A percentile compares a stretch with the other conserved stretches of the same genome.
phyloP scores from a whole-genome alignment of 176 grass and related monocot species.

The Aegilops speltoides region DNA sequence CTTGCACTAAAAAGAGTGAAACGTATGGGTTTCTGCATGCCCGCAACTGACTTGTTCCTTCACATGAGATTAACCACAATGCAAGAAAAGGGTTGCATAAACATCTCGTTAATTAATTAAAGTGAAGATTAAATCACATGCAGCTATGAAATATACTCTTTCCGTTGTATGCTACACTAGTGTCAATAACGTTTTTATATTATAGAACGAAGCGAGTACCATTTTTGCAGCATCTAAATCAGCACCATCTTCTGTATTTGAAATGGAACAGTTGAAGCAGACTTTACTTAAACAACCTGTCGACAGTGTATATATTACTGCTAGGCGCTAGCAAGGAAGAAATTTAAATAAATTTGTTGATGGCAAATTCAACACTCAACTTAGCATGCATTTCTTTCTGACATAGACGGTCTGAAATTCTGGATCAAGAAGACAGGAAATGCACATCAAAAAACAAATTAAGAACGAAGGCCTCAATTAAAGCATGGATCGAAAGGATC shows the following conservation, averaged over 20 bases:
- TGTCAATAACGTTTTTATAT: no score
- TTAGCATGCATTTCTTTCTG: conserved; percentile 42
- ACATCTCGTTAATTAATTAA: background rate
- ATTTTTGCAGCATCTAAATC: background rate
- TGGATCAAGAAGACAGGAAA: conserved; percentile 28
- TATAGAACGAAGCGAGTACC: no score
- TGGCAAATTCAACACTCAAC: conserved; percentile 9
- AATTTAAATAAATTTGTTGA: conserved; percentile 25
- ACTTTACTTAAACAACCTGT: background rate
- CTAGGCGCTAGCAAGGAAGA: background rate
- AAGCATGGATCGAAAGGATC: conserved; percentile 37
- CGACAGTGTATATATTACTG: background rate
- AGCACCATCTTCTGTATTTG: background rate
- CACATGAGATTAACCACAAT: conserved; percentile 32
- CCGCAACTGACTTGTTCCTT: conserved; percentile 30
- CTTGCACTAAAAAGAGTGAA: conserved; percentile 42
- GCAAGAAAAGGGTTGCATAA: conserved; percentile 37
- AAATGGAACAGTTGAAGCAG: background rate
- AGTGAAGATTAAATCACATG: background rate
- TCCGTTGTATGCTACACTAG: no score
- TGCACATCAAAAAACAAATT: conserved; percentile 32
- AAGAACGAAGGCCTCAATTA: conserved; percentile 35
- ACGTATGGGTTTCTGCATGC: conserved; percentile 20
- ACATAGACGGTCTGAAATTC: conserved; percentile 15
- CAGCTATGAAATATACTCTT: background rate